Conservation (phyloP, 805 yeast genomes). For the Lipomyces yamanashiensis region DNA sequence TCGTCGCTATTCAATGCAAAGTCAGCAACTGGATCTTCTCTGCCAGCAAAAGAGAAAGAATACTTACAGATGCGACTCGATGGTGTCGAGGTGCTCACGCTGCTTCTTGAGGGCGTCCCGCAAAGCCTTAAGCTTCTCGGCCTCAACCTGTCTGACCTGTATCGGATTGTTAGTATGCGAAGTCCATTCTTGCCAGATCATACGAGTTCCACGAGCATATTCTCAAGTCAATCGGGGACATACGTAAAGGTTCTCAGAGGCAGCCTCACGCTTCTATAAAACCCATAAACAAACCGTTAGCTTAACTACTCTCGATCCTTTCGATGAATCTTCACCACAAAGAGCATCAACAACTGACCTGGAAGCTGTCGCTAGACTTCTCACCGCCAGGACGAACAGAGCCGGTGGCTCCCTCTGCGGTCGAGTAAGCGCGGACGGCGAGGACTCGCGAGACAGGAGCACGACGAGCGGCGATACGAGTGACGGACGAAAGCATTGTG, state of each 20-base stretch:
- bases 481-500: constrained; percentile 27
- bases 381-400: constrained; percentile 59
- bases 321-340: neutral
- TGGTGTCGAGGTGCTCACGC: constrained; percentile 39
- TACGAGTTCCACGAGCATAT: neutral
- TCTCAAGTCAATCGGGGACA: neutral
- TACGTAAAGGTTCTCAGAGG: constrained; percentile 70
- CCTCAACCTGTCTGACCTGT: constrained; percentile 78
- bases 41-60: neutral
- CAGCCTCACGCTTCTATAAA: constrained; percentile 81
- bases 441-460: constrained; percentile 29
- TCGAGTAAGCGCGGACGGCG: constrained; percentile 48
- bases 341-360: constrained; percentile 12
- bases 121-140: constrained; percentile 78
- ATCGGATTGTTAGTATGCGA: neutral
- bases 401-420: constrained; percentile 65
- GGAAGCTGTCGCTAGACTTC: constrained; percentile 62
- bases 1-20: constrained; percentile 18
- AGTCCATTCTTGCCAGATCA: neutral
- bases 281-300: constrained; percentile 17
- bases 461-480: constrained; percentile 35
- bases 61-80: constrained; percentile 39
- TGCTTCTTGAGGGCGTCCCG: constrained; percentile 78
- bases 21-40: neutral
- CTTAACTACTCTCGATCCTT: neutral